Conservation (phyloP, 2,329 filamentous ascomycete genomes). For the Aspergillus caelatus region DNA sequence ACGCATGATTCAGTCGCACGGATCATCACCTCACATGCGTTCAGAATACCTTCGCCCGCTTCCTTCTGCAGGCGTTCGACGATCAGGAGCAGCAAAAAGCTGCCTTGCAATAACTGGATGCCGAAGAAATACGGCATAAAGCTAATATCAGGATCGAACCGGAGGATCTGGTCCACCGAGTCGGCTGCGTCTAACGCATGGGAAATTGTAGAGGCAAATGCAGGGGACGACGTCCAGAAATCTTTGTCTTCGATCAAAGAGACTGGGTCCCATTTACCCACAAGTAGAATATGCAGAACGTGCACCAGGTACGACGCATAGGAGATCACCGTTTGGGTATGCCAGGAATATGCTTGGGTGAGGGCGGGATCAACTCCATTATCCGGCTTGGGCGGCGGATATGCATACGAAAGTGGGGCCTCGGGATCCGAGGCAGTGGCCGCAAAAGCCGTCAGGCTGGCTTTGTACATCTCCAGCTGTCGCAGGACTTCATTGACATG, state of each 20-base stretch:
- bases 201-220: slow-evolving; percentile 82
- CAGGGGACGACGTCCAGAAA: slow-evolving; percentile 87
- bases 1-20: slow-evolving; percentile 91
- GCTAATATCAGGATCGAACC: slow-evolving; percentile 86
- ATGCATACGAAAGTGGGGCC: slow-evolving; percentile 47
- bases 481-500: slow-evolving; percentile 76
- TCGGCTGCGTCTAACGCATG: slow-evolving; percentile 89
- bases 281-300: slow-evolving; percentile 84
- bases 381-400: slow-evolving; percentile 64
- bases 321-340: slow-evolving; percentile 82
- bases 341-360: slow-evolving; percentile 47
- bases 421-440: slow-evolving; percentile 31
- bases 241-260: slow-evolving; percentile 92
- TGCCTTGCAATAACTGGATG: slow-evolving; percentile 88
- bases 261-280: slow-evolving; percentile 96
- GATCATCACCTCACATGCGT: slow-evolving; percentile 89
- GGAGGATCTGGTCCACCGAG: slow-evolving; percentile 82
- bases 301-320: slow-evolving; percentile 94
- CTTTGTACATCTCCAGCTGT: slow-evolving; percentile 79
- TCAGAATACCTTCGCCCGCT: slow-evolving; percentile 81
- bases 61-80: slow-evolving; percentile 86
- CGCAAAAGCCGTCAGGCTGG: slow-evolving; percentile 62
- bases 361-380: slow-evolving; percentile 44
- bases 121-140: slow-evolving; percentile 98
- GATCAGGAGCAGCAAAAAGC: slow-evolving; percentile 82